These are phyloP conservation scores for Ogataea henricii DNA, from an alignment of 805 yeast species.

Conservation along the genomic window DNA sequence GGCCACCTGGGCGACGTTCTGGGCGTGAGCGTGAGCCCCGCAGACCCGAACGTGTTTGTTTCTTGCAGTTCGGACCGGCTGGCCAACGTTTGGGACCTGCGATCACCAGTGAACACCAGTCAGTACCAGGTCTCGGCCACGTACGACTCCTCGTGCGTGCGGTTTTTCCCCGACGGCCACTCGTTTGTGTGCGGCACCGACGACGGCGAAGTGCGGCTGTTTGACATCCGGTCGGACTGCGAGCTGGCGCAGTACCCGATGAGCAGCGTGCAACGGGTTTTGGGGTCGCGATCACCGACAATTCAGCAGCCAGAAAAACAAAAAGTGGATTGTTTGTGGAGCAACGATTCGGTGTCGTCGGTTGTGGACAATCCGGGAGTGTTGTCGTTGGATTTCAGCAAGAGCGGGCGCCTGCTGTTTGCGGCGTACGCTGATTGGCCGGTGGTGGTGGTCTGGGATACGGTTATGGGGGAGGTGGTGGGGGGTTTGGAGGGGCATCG, in stretches of 20 bases:
- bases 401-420: slow-evolving; percentile 72
- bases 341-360: slow-evolving; percentile 27
- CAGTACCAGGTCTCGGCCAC: slow-evolving; percentile 53
- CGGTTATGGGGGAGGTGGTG: slow-evolving; percentile 61
- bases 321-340: slow-evolving; percentile 8
- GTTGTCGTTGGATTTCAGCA: slow-evolving; percentile 68
- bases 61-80: slow-evolving; percentile 72
- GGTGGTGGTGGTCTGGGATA: slow-evolving; percentile 79
- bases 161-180: slow-evolving; percentile 69
- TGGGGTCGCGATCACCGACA: slow-evolving; percentile 6
- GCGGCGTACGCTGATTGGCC: slow-evolving; percentile 69
- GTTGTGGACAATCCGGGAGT: slow-evolving; percentile 65
- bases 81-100: slow-evolving; percentile 65
- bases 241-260: slow-evolving; percentile 51
- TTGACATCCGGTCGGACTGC: slow-evolving; percentile 78
- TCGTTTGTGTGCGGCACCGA: slow-evolving; percentile 78
- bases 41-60: slow-evolving; percentile 43
- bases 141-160: slow-evolving; percentile 61
- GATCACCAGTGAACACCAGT: slow-evolving; percentile 42
- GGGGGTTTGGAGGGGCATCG: slow-evolving; percentile 68
- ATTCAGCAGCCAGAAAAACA: slow-evolving; percentile 14
- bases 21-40: slow-evolving; percentile 39
- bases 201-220: slow-evolving; percentile 69
- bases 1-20: slow-evolving; percentile 78
- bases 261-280: slow-evolving; percentile 11